Percentiles rank a stretch among this genome's conserved stretches.
phyloP scores from a whole-genome alignment of 129 eudicot genomes.

The Oenanthe sinensis region DNA sequence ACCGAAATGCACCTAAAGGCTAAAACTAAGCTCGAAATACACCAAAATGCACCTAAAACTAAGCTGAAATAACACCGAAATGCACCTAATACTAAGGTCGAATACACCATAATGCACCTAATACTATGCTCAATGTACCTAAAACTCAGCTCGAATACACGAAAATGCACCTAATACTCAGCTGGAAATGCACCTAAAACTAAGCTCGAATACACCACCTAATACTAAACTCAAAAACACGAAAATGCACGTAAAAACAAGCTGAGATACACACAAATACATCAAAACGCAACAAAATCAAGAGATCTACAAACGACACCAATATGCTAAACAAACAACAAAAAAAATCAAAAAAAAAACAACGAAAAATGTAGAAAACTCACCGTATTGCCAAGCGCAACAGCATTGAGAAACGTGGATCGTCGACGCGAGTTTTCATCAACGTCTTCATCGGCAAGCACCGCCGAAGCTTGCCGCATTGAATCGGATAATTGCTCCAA shows the following conservation, averaged over 20 bases:
- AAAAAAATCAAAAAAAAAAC: conserved; percentile 7
- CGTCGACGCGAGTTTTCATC: conserved; percentile 59
- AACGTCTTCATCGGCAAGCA: conserved; percentile 88
- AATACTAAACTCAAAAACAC: too few species aligned
- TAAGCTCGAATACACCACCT: too few species aligned
- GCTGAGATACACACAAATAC: not conserved
- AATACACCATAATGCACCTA: not conserved
- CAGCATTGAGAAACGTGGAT: conserved; percentile 79
- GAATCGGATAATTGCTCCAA: conserved; percentile 71
- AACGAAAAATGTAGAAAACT: conserved; percentile 32
- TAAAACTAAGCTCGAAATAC: not conserved
- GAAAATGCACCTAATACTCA: too few species aligned
- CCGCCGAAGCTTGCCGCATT: conserved; percentile 91
- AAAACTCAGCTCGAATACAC: too few species aligned
- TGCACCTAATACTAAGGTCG: not conserved
- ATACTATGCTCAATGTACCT: too few species aligned
- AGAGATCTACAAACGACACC: not conserved
- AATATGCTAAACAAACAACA: not conserved
- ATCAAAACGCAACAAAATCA: not conserved
- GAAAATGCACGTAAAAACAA: too few species aligned
- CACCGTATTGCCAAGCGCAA: conserved; percentile 87
- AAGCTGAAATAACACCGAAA: not conserved
- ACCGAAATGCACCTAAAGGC: not conserved
- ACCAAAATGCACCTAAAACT: not conserved
- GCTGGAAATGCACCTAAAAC: too few species aligned